Conservation (phyloP, 1,284 basidiomycete species). For the Amylostereum areolatum region DNA sequence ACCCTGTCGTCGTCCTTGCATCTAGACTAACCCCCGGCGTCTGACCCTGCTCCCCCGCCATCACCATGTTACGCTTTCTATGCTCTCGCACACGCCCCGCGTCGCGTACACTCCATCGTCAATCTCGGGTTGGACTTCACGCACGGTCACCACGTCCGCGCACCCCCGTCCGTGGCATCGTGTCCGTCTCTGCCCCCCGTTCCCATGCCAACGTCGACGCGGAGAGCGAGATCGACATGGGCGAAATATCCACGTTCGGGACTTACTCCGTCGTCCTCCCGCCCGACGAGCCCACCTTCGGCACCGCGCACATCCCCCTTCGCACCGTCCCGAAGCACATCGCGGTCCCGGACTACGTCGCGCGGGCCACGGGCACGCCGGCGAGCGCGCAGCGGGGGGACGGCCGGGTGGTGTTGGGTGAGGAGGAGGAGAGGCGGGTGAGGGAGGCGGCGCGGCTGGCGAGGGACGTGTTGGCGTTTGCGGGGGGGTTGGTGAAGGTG, state of each 20-base stretch:
- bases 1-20: too few species aligned
- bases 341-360: constrained; percentile 54
- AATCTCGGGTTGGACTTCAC: background rate
- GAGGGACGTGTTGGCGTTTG: constrained; percentile 51
- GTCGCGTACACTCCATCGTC: background rate
- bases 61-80: background rate
- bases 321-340: constrained; percentile 58
- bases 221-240: background rate
- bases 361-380: constrained; percentile 3
- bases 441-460: constrained; percentile 59
- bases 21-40: too few species aligned
- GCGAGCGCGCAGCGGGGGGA: constrained; percentile 23
- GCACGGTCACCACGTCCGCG: background rate
- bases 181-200: background rate
- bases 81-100: background rate
- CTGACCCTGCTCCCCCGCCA: too few species aligned
- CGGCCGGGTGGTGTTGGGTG: constrained; percentile 48
- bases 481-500: constrained; percentile 53
- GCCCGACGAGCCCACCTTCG: constrained; percentile 57
- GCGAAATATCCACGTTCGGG: constrained; percentile 32
- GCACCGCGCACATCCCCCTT: constrained; percentile 54
- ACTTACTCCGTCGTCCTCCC: constrained; percentile 61
- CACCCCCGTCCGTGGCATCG: background rate
- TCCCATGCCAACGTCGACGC: background rate
- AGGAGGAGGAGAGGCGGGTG: constrained; percentile 50